phyloP scores from a whole-genome alignment of 1,139 yeast genomes.

The Arxiozyma bovina region DNA sequence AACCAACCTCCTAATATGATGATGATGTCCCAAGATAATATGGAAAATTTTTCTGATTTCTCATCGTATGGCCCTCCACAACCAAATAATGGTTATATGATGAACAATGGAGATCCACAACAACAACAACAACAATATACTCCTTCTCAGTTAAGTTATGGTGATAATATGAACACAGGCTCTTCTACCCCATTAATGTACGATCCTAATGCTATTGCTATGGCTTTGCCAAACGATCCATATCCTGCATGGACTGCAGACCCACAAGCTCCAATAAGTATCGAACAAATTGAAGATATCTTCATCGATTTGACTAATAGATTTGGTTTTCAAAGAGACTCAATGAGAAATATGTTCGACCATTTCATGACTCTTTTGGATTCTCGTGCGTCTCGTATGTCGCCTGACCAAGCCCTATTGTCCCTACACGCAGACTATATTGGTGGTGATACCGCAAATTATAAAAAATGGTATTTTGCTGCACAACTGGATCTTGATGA shows the following conservation, averaged over 20 bases:
- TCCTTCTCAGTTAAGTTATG: constrained; percentile 76
- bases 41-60: constrained; percentile 73
- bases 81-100: constrained; percentile 24
- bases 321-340: constrained; percentile 96
- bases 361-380: constrained; percentile 90
- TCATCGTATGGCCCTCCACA: constrained; percentile 56
- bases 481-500: constrained; percentile 83
- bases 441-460: constrained; percentile 89
- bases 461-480: constrained; percentile 93
- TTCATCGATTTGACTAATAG: constrained; percentile 82
- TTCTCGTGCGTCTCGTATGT: constrained; percentile 93
- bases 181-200: constrained; percentile 86
- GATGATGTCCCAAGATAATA: constrained; percentile 31
- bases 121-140: constrained; percentile 64
- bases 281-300: constrained; percentile 86
- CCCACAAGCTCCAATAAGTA: constrained; percentile 71
- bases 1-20: constrained; percentile 31
- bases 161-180: constrained; percentile 57
- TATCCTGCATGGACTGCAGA: constrained; percentile 97
- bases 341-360: constrained; percentile 95
- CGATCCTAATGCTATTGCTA: constrained; percentile 57
- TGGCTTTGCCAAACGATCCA: constrained; percentile 52
- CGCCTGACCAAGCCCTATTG: constrained; percentile 88
- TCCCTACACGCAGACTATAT: constrained; percentile 94
- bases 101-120: constrained; percentile 1